Base-by-base conservation (phyloP, 2,329 filamentous ascomycete genomes). In the Beauveria sp. region DNA sequence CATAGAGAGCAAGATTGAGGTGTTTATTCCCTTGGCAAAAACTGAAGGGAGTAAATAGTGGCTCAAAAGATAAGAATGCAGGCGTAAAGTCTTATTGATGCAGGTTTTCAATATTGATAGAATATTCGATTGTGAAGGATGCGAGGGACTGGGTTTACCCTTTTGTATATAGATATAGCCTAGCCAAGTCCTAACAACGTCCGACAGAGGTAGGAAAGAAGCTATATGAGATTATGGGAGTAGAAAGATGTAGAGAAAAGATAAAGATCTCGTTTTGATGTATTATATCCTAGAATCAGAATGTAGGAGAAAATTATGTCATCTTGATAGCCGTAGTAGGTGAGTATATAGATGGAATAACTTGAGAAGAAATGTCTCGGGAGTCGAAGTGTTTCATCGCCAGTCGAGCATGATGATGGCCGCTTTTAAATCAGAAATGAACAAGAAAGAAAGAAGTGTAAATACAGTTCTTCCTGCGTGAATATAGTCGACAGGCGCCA, bases 141-240 rank as follows among this genome's bases (percentile, higher is more conserved):
- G 26, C 22, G 46, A 31, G 56, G 56, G 56, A 43, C 45, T 51
- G 34, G 46, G 34, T 42, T 59, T 59, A 34, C 45, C 56, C 56
- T 43, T 26, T 14, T 20, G 26, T 57, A 10, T 18, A 43, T 31
- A 28, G 3, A 12, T 38, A 38, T 38, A 38, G 34, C 38, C 8
- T 10, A 40, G 7, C 24, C 38, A 14, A 52, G 5, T 24, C 24
- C 26, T n/a, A 43, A n/a, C 38, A 48, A 28, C n/a, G 38, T 10
- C 6, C 38, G 3, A 43, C n/a, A n/a, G 14, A 28, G 22, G 16
- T 16, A 20, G 18, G 38, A 14, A n/a, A 18, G 16, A 58, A 24
- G n/a, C 28, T 14, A 24, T 12, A 42, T 28, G n/a, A 22, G 18
- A 40, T 49, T 40, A 26, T 4, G 4, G 4, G 51, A 57, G 61